These are phyloP conservation scores for Didymella lethalis DNA, from an alignment of 2,329 filamentous ascomycete species.

Conservation along the genomic window DNA sequence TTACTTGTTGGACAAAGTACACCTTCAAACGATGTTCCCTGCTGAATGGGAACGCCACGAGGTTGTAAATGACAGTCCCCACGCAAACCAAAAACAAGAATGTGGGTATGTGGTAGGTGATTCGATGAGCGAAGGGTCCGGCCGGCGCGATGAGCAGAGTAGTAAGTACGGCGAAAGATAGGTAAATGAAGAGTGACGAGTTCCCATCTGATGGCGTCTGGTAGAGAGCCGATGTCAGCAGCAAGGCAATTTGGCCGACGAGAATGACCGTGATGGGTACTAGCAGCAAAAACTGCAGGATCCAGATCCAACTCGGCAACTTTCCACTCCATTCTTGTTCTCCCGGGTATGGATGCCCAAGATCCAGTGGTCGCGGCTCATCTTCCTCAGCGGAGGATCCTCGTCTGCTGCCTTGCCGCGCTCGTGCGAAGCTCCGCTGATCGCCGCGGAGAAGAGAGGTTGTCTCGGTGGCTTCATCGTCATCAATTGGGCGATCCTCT, in stretches of 20 bases:
- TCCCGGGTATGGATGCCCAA: constrained; percentile 61
- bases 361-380: constrained; percentile 44
- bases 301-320: constrained; percentile 85
- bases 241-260: constrained; percentile 76
- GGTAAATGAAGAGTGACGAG: constrained; percentile 73
- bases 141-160: constrained; percentile 78
- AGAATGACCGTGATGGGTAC: constrained; percentile 81
- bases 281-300: constrained; percentile 82
- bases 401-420: constrained; percentile 57
- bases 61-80: constrained; percentile 83
- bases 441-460: constrained; percentile 64
- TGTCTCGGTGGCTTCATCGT: constrained; percentile 61
- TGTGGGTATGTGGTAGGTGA: constrained; percentile 81
- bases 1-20: constrained; percentile 82
- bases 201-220: constrained; percentile 89
- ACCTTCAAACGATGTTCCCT: constrained; percentile 80
- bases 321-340: constrained; percentile 88
- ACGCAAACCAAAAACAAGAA: constrained; percentile 77
- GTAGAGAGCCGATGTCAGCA: constrained; percentile 73
- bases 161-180: constrained; percentile 72
- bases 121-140: constrained; percentile 84
- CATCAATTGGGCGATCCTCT: constrained; percentile 41
- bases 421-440: constrained; percentile 64
- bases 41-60: constrained; percentile 88
- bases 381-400: constrained; percentile 52